Base-by-base conservation (phyloP, 1,284 basidiomycete genomes). In the Marasmius oreades region DNA sequence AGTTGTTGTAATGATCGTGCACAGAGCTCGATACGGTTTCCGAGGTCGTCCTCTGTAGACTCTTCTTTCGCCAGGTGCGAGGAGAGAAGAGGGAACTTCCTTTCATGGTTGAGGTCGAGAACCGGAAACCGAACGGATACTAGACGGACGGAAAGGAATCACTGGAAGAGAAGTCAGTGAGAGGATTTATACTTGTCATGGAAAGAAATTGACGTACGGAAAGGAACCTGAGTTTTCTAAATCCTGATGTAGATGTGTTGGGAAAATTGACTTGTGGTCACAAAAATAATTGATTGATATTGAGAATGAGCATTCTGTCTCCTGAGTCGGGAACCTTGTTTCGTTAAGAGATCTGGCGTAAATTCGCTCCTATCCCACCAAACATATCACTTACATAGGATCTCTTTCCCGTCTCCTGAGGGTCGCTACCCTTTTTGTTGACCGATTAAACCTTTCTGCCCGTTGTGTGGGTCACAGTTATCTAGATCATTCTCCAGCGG, bases 21-120 rank as follows among this genome's bases (percentile, higher is more conserved):
- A 11, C 20, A 28, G 31, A 23, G 24, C 12, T 28, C 43, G 50
- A 26, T 10, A 31, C 28, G 28, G 36, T 26, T 36, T 46, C 31
- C 22, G 22, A 24, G 34, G 53, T 18, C 5, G 37, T 42, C 36
- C 44, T 55, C 51, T 42, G 39, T 20, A 42, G 39, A 7, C 39
- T 16, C 20, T 53, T 59, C 33, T 39, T 56, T 24, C 54, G 34
- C 58, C 58, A 59, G 22, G 45, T 56, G n/a, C 54, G 56, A 12
- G 58, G 58, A 14, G 54, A 56, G 37, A 59, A 59, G 3, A 59
- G 45, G 14, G 37, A 22, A 31, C 47, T 34, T 18, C 34, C 44
- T 39, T 56, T 56, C 58, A 56, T 59, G 26, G 20, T 45, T 5
- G 14, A 28, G n/a, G 39, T 22, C 28, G 48, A 10, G 28, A 10